Conservation (phyloP, 2,329 filamentous ascomycete species). For the Tympanopsis confertula region DNA sequence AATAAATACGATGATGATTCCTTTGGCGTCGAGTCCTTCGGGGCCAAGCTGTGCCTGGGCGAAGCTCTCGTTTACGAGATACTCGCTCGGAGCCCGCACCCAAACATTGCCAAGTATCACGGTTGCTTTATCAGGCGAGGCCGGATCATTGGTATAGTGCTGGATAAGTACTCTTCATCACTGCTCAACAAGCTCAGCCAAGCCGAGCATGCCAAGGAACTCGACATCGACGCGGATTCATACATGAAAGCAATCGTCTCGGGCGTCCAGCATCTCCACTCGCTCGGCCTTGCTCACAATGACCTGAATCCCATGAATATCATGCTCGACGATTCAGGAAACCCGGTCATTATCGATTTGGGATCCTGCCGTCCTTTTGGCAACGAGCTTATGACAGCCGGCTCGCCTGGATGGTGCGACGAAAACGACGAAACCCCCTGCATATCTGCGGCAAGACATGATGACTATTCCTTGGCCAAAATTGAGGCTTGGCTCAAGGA, state of each 20-base stretch:
- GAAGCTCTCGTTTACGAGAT: conserved; percentile 8
- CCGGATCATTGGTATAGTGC: conserved; percentile 6
- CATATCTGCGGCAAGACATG: too few species aligned
- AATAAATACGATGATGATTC: too few species aligned
- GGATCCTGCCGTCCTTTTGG: conserved; percentile 19
- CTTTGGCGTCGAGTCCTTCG: too few species aligned
- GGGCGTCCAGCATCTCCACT: conserved; percentile 19
- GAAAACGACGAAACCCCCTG: too few species aligned
- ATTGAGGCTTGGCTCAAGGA: too few species aligned
- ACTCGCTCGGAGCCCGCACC: conserved; percentile 7
- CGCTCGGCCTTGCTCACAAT: conserved; percentile 20
- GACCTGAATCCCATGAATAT: conserved; percentile 21
- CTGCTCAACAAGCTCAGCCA: conserved; percentile 3
- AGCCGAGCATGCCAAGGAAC: conserved; percentile 1
- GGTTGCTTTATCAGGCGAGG: conserved; percentile 6
- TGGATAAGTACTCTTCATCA: conserved; percentile 5
- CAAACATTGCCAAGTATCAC: conserved; percentile 7
- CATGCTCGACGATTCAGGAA: conserved; percentile 14
- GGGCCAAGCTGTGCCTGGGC: too few species aligned
- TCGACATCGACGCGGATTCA: background rate
- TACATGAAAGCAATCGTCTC: conserved; percentile 5
- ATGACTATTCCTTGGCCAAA: too few species aligned
- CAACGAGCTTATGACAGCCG: too few species aligned
- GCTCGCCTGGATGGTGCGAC: too few species aligned
- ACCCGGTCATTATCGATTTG: conserved; percentile 21